phyloP scores from a whole-genome alignment of 1,284 basidiomycete genomes.

The Somion occarium region DNA sequence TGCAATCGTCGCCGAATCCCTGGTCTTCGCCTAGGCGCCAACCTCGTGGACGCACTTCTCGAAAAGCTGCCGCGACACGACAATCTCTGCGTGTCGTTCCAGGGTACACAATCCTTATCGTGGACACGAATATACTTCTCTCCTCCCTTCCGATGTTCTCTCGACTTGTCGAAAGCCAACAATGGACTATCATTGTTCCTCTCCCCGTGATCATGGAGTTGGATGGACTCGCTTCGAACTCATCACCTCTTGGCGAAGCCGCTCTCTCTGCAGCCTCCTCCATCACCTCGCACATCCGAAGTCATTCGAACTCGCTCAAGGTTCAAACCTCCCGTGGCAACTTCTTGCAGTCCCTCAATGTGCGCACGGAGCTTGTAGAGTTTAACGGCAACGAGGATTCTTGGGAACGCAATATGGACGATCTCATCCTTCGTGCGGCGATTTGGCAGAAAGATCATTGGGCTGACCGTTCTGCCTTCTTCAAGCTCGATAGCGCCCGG shows the following conservation, averaged over 20 bases:
- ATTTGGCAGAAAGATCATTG: conserved; percentile 93
- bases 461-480: conserved; percentile 74
- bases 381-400: conserved; percentile 49
- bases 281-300: conserved; percentile 72
- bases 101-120: conserved; percentile 86
- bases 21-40: conserved; percentile 27
- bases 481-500: conserved; percentile 38
- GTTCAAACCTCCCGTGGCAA: conserved; percentile 95
- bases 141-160: conserved; percentile 72
- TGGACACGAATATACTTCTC: conserved; percentile 93
- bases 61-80: conserved; percentile 28
- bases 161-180: conserved; percentile 73
- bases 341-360: conserved; percentile 79
- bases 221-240: conserved; percentile 78
- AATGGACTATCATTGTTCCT: conserved; percentile 89
- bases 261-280: conserved; percentile 74
- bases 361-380: conserved; percentile 84
- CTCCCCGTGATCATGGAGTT: conserved; percentile 95
- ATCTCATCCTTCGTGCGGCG: conserved; percentile 88
- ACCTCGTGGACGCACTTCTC: conserved; percentile 27
- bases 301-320: conserved; percentile 77
- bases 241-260: conserved; percentile 60
- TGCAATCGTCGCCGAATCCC: conserved; percentile 39
- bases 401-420: conserved; percentile 85
- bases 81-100: conserved; percentile 60